Evolutionary conservation across 768 basidiomycete genomes (phyloP).

Genomic region (Rhodosporidiobolus sp.): DNA sequence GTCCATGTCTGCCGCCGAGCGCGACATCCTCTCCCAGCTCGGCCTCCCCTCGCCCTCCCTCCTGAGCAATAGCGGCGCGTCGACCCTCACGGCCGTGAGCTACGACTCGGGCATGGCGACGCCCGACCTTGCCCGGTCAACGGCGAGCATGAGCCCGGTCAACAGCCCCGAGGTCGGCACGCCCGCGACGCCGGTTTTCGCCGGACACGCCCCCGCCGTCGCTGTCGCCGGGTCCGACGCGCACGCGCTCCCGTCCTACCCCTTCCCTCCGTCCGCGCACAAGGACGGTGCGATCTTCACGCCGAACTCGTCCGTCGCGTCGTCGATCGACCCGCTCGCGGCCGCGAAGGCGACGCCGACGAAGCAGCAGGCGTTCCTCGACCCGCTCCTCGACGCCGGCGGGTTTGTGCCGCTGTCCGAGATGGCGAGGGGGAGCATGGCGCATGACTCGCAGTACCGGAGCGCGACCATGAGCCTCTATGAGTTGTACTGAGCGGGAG

Average conservation of each 20-base stretch:
- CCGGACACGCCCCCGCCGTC: background rate
- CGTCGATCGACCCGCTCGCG: too few relatives aligned
- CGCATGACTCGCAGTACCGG: background rate
- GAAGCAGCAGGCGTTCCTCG: background rate
- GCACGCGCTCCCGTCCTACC: background rate
- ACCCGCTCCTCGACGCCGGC: background rate
- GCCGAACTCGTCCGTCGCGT: too few relatives aligned
- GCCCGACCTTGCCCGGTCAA: constrained; percentile 17
- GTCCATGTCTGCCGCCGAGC: constrained; percentile 23
- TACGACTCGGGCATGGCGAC: background rate
- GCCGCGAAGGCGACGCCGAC: background rate
- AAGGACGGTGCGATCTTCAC: background rate
- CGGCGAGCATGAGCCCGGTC: background rate
- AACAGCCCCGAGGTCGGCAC: too few relatives aligned
- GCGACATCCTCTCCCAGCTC: constrained; percentile 21
- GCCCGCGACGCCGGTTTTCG: background rate
- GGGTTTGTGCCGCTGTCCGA: background rate
- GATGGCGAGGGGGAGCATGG: background rate
- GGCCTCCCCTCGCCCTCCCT: constrained; percentile 17
- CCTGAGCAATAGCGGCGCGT: background rate
- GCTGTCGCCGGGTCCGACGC: too few relatives aligned
- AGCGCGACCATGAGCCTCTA: constrained; percentile 12
- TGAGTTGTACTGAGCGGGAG: constrained; percentile 7
- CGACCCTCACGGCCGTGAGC: background rate
- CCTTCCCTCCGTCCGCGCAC: background rate